These are phyloP conservation scores for Candida pseudofarinosa DNA, from an alignment of 805 yeast genomes.

Conservation along the genomic window DNA sequence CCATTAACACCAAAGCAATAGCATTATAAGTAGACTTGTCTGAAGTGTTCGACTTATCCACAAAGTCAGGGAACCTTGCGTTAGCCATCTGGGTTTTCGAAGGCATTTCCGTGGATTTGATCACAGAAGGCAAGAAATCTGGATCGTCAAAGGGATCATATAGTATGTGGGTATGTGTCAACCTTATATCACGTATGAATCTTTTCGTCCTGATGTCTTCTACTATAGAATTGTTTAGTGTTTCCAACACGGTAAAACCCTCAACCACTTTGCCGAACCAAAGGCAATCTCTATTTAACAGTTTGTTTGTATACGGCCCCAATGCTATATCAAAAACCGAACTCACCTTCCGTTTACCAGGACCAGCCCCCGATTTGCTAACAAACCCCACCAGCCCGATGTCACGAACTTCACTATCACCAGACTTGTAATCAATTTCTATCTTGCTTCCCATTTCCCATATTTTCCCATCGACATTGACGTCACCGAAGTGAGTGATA, in stretches of 20 bases:
- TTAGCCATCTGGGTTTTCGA: conserved; percentile 10
- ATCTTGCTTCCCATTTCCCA: background rate
- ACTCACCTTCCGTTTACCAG: conserved; percentile 3
- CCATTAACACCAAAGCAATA: conserved; percentile 57
- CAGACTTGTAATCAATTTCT: background rate
- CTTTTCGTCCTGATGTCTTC: conserved; percentile 25
- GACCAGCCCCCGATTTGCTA: background rate
- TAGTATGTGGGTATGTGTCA: conserved; percentile 46
- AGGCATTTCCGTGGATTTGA: conserved; percentile 4
- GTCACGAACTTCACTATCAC: background rate
- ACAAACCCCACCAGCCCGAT: conserved; percentile 14
- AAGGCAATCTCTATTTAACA: conserved; percentile 1
- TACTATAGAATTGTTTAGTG: conserved; percentile 33
- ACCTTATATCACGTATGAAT: conserved; percentile 31
- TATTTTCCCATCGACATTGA: conserved; percentile 1
- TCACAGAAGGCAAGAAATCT: conserved; percentile 2
- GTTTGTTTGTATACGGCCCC: background rate
- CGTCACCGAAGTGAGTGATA: conserved; percentile 6
- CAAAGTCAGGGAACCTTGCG: conserved; percentile 8
- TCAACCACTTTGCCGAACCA: conserved; percentile 53
- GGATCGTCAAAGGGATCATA: conserved; percentile 51
- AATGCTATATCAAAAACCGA: conserved; percentile 13
- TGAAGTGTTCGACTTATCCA: conserved; percentile 11
- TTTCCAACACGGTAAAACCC: conserved; percentile 45
- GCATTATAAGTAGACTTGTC: conserved; percentile 48